A percentile compares a stretch with the other conserved stretches of the same genome.
These are phyloP conservation scores for Boletus subparvulus DNA, from an alignment of 768 basidiomycete genomes.

Conservation along the genomic window DNA sequence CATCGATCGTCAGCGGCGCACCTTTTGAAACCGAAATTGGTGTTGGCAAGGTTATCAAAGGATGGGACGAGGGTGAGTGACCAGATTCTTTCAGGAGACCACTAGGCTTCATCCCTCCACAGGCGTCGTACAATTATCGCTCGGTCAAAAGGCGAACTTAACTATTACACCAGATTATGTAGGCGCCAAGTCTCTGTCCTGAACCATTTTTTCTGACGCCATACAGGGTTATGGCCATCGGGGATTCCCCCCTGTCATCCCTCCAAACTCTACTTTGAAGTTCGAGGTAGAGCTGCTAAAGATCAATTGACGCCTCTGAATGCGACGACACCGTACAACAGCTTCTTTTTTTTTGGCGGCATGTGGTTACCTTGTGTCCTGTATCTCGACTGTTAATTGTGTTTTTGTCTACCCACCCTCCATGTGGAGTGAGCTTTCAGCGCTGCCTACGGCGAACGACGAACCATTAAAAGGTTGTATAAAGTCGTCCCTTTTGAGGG, in stretches of 20 bases:
- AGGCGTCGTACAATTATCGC: conserved; percentile 77
- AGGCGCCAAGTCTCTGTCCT: conserved; percentile 32
- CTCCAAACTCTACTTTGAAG: conserved; percentile 66
- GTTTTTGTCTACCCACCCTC: conserved; percentile 12
- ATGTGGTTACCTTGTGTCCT: conserved; percentile 26
- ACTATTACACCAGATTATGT: conserved; percentile 78
- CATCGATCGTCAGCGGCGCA: conserved; percentile 39
- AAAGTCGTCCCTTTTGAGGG: background rate
- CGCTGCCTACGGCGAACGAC: background rate
- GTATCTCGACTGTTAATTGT: conserved; percentile 24
- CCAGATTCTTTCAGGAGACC: background rate
- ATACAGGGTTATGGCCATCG: conserved; percentile 67
- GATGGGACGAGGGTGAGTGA: conserved; percentile 83
- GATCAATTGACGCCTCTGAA: conserved; percentile 48
- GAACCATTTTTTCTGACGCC: background rate
- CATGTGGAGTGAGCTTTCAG: background rate
- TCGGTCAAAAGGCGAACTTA: conserved; percentile 71
- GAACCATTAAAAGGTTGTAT: background rate
- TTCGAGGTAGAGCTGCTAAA: conserved; percentile 84
- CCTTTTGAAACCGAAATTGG: conserved; percentile 77
- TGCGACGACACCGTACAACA: conserved; percentile 19
- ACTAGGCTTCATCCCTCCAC: background rate
- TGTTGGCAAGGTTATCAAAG: conserved; percentile 79
- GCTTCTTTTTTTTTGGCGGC: conserved; percentile 10
- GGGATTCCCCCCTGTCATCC: conserved; percentile 80